These are phyloP conservation scores for Suhomyces emberorum DNA, from an alignment of 805 yeast genomes.

Conservation along the genomic window DNA sequence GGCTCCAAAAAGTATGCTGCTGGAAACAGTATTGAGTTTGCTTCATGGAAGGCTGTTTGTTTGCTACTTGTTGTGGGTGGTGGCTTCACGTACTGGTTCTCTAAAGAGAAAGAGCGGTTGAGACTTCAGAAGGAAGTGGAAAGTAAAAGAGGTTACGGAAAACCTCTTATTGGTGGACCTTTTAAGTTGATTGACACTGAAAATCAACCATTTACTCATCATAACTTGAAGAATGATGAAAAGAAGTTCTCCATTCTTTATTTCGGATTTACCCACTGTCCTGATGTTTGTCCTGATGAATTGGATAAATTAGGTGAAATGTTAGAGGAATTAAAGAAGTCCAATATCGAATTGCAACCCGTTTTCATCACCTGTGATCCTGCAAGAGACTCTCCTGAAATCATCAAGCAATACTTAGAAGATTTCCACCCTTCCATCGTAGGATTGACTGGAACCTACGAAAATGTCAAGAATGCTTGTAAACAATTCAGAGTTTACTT, in stretches of 20 bases:
- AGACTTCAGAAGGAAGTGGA: slow-evolving; percentile 77
- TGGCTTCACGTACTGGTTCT: slow-evolving; percentile 66
- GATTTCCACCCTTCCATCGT: slow-evolving; percentile 90
- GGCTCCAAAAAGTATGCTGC: slow-evolving; percentile 34
- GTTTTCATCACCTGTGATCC: slow-evolving; percentile 96
- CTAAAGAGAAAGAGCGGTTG: slow-evolving; percentile 70
- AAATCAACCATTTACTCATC: slow-evolving; percentile 71
- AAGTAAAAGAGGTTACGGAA: slow-evolving; percentile 83
- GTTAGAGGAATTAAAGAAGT: slow-evolving; percentile 52
- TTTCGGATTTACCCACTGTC: slow-evolving; percentile 97
- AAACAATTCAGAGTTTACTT: slow-evolving; percentile 91
- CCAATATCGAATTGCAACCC: slow-evolving; percentile 67
- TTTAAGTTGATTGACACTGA: slow-evolving; percentile 70
- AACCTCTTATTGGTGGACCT: slow-evolving; percentile 90
- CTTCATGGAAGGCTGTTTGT: slow-evolving; percentile 81
- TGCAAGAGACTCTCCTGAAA: slow-evolving; percentile 86
- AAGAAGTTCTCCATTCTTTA: slow-evolving; percentile 77
- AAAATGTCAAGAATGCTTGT: slow-evolving; percentile 78
- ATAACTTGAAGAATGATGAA: slow-evolving; percentile 60
- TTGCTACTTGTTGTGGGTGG: slow-evolving; percentile 69
- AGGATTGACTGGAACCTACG: slow-evolving; percentile 91
- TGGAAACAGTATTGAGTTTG: slow-evolving; percentile 57
- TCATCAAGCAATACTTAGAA: slow-evolving; percentile 71
- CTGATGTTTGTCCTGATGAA: slow-evolving; percentile 98
- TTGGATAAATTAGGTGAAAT: slow-evolving; percentile 84